These are phyloP conservation scores for Salix brachista DNA, from an alignment of 345 rosid genomes.

Conservation along the genomic window DNA sequence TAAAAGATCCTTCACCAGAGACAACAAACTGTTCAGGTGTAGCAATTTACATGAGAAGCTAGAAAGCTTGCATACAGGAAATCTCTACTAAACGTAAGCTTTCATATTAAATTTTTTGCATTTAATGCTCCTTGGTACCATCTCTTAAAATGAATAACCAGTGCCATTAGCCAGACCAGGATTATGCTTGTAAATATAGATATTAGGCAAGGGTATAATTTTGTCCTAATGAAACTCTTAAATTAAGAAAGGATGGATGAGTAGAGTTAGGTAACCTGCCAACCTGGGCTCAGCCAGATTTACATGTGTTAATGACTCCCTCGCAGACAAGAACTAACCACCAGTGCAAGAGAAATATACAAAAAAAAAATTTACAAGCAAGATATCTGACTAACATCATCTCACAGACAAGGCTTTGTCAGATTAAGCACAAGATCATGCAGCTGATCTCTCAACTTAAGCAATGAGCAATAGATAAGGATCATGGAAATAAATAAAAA, in stretches of 20 bases:
- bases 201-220: no score
- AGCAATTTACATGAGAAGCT: no score
- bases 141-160: no score
- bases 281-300: neutral
- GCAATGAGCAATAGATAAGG: neutral
- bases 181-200: no score
- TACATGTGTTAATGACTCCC: neutral
- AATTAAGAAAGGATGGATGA: neutral
- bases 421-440: neutral
- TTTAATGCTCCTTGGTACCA: neutral
- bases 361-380: no score
- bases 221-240: neutral
- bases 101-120: neutral
- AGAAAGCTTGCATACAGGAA: no score
- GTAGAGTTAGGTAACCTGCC: neutral
- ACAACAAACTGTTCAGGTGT: no score
- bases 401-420: neutral
- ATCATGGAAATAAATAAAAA: neutral
- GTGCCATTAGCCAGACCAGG: no score
- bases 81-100: no score
- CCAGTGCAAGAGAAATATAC: neutral
- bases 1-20: no score
- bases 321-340: neutral
- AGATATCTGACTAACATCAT: no score
- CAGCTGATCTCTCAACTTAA: neutral